A percentile compares a stretch with the other conserved stretches of the same genome.
Conservation (phyloP, 1,284 basidiomycete species). For the Ganoderma resinaceum region DNA sequence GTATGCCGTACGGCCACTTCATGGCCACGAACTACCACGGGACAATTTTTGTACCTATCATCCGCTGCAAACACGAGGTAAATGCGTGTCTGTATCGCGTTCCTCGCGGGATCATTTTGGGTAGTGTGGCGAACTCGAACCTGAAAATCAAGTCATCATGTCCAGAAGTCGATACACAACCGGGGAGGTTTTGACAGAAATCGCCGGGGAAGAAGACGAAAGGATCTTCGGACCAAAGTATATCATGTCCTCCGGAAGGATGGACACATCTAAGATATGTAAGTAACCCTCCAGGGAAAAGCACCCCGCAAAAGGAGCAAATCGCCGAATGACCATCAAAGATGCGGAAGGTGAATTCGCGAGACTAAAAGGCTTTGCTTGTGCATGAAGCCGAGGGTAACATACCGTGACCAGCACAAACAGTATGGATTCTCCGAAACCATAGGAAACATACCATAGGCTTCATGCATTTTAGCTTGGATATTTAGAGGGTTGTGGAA, state of each 20-base stretch:
- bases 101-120: neutral
- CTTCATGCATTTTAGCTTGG: too few relatives aligned
- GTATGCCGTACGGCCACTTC: slow-evolving; percentile 1
- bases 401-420: neutral
- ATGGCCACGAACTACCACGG: too few relatives aligned
- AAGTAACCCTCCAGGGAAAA: neutral
- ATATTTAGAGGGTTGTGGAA: neutral
- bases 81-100: slow-evolving; percentile 15
- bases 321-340: neutral
- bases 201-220: neutral
- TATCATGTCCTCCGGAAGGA: neutral
- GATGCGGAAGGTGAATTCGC: too few relatives aligned
- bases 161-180: neutral
- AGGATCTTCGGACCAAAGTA: neutral
- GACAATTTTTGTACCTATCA: slow-evolving; percentile 7
- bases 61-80: slow-evolving; percentile 19
- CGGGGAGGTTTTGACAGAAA: neutral
- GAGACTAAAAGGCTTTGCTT: neutral
- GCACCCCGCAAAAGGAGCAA: neutral
- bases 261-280: neutral
- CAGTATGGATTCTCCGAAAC: neutral
- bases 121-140: neutral
- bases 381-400: neutral
- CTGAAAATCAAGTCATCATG: neutral
- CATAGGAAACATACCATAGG: neutral